Conservation (phyloP, 1,139 yeast genomes). For the Candida sp. region DNA sequence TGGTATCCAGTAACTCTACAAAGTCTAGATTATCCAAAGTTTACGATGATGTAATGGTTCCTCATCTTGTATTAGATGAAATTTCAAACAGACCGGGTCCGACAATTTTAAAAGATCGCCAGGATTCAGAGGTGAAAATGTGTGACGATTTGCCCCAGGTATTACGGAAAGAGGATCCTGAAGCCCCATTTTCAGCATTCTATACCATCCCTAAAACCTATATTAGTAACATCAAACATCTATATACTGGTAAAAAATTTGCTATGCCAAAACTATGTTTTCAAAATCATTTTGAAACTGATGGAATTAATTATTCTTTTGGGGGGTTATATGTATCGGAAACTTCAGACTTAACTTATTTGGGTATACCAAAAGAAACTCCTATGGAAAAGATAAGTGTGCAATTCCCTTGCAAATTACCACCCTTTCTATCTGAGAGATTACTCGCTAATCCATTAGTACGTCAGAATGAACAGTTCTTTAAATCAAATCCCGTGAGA, state of each 20-base stretch:
- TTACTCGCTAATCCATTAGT: conserved; percentile 34
- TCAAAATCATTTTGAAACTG: conserved; percentile 32
- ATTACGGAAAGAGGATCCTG: conserved; percentile 11
- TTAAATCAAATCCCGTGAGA: conserved; percentile 28
- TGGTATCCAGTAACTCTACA: conserved; percentile 11
- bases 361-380: conserved; percentile 34
- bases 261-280: conserved; percentile 28
- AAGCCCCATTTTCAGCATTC: conserved; percentile 28
- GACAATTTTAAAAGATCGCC: conserved; percentile 6
- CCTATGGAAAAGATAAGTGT: conserved; percentile 32
- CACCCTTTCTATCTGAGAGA: conserved; percentile 37
- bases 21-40: conserved; percentile 14
- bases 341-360: conserved; percentile 17
- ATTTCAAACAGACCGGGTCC: conserved; percentile 13
- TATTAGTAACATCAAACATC: conserved; percentile 18
- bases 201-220: conserved; percentile 26
- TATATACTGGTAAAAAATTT: conserved; percentile 7
- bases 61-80: conserved; percentile 22
- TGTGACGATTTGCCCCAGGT: conserved; percentile 6
- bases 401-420: conserved; percentile 36
- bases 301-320: conserved; percentile 31
- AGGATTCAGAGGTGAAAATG: conserved; percentile 3
- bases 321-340: conserved; percentile 32
- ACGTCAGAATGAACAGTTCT: conserved; percentile 23
- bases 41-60: conserved; percentile 20